Conservation (phyloP, 805 yeast genomes). For the Nadsonia fulvescens region DNA sequence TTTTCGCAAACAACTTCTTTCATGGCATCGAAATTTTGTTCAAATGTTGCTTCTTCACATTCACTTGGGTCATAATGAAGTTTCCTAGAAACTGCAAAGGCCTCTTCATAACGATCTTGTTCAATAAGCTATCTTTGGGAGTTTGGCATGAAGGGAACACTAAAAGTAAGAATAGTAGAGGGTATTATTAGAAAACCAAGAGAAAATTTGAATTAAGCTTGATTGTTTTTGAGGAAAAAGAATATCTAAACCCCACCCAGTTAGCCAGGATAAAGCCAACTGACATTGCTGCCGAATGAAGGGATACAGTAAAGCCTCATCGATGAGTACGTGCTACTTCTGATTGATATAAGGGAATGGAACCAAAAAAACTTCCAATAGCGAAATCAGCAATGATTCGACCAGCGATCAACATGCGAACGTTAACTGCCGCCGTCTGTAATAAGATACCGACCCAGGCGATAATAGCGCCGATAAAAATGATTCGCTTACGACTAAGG, state of each 20-base stretch:
- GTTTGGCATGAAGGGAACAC: slow-evolving; percentile 58
- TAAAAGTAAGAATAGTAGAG: slow-evolving; percentile 37
- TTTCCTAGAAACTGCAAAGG: slow-evolving; percentile 26
- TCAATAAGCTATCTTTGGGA: slow-evolving; percentile 72
- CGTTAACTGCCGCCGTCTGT: slow-evolving; percentile 20
- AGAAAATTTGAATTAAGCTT: slow-evolving; percentile 60
- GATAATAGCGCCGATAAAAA: slow-evolving; percentile 28
- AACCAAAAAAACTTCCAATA: slow-evolving; percentile 60
- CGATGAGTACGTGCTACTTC: slow-evolving; percentile 50
- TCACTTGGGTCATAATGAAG: too few species aligned
- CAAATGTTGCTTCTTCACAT: slow-evolving; percentile 3
- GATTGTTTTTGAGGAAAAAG: slow-evolving; percentile 37
- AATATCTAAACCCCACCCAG: slow-evolving; percentile 23
- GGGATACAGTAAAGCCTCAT: slow-evolving; percentile 54
- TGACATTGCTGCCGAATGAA: slow-evolving; percentile 57
- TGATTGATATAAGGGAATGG: slow-evolving; percentile 69
- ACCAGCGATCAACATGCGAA: slow-evolving; percentile 25
- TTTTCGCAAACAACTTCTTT: slow-evolving; percentile 5
- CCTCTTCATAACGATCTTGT: slow-evolving; percentile 34
- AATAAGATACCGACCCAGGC: slow-evolving; percentile 32
- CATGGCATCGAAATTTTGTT: slow-evolving; percentile 4
- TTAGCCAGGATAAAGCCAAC: slow-evolving; percentile 61
- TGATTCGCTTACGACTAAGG: slow-evolving; percentile 30
- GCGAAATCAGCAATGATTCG: slow-evolving; percentile 61
- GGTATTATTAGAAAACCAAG: slow-evolving; percentile 49